phyloP scores from a whole-genome alignment of 2,329 filamentous ascomycete species.

The Aspergillus clavatus region DNA sequence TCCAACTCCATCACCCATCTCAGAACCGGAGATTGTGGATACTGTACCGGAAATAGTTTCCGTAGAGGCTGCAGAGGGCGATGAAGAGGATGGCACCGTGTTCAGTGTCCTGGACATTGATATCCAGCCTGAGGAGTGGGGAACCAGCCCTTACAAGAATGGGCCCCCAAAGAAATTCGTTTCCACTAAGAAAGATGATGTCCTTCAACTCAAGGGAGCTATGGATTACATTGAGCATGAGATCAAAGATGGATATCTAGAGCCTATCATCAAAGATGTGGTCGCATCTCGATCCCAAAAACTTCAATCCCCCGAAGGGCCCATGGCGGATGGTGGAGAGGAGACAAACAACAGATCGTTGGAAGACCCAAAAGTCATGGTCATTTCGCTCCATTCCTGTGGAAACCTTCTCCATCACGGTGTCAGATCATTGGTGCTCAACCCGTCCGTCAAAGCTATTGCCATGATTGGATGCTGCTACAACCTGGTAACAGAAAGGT shows the following conservation, averaged over 20 bases:
- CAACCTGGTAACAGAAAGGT: conserved; percentile 86
- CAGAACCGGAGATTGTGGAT: not conserved
- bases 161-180: conserved; percentile 5
- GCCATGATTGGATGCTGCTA: conserved; percentile 98
- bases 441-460: conserved; percentile 79
- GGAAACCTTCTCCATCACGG: conserved; percentile 96
- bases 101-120: conserved; percentile 33
- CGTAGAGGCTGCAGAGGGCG: conserved; percentile 8
- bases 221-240: conserved; percentile 44
- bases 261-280: conserved; percentile 36
- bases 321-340: not conserved
- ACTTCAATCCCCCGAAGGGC: not conserved
- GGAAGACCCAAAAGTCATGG: conserved; percentile 57
- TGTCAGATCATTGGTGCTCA: conserved; percentile 77
- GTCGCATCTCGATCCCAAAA: conserved; percentile 18
- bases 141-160: conserved; percentile 10
- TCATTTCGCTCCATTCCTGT: conserved; percentile 93
- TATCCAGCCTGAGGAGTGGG: conserved; percentile 28
- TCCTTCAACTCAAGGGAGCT: conserved; percentile 24
- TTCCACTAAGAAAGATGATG: conserved; percentile 11
- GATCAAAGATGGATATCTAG: conserved; percentile 41
- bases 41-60: conserved; percentile 5
- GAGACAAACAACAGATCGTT: conserved; percentile 3
- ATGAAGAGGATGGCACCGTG: conserved; percentile 23
- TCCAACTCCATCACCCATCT: not conserved